Evolutionary conservation across 768 basidiomycete species (phyloP), one percentile per base, ranked within the genome.

Genomic region (Phanerodontia chrysosporium): DNA sequence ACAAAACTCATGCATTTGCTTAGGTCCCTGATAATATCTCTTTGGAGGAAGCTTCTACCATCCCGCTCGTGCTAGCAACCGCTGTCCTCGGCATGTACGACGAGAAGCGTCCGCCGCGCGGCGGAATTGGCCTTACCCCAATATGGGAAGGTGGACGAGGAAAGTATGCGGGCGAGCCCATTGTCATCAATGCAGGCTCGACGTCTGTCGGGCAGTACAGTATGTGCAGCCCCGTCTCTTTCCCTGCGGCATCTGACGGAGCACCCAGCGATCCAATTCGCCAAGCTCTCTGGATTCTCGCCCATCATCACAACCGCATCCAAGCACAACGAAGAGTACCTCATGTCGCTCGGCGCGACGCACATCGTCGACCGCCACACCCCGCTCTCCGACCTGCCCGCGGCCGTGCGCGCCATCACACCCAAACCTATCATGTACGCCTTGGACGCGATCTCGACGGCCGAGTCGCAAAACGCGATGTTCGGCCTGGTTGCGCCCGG

Each of bases 131-230:
- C 3, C 58, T 74, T 28, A 62, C 63, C 27, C 64, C 72, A 36
- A 73, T 73, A 18, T 75, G 74, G 69, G 63, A 59, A 14, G 70
- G 63, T 18, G 73, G 71, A 1, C 65, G 66, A 1, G 72, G 65
- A 12, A 67, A 67, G 45, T 71, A 68, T 51, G 52, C 64, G n/a
- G 70, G 70, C 24, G 68, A 74, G 52, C 69, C 76, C 12, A 57
- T 67, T 3, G 25, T 78, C 16, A 66, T 78, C n/a, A 25, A 76
- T 3, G 78, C 75, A 25, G 78, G 77, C 13, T 64, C 74, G 7
- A 56, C 66, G 10, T 72, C 70, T 8, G 66, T 77, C 16, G 78
- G 77, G 16, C 68, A 70, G 45, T 65, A 61, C 36, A 58, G 69
- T 65, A 39, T 36, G 68, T 42, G 12, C 16, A 13, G 18, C 32